Conservation (phyloP, 176 grass and related monocot species). For the Cenchrus americanus region DNA sequence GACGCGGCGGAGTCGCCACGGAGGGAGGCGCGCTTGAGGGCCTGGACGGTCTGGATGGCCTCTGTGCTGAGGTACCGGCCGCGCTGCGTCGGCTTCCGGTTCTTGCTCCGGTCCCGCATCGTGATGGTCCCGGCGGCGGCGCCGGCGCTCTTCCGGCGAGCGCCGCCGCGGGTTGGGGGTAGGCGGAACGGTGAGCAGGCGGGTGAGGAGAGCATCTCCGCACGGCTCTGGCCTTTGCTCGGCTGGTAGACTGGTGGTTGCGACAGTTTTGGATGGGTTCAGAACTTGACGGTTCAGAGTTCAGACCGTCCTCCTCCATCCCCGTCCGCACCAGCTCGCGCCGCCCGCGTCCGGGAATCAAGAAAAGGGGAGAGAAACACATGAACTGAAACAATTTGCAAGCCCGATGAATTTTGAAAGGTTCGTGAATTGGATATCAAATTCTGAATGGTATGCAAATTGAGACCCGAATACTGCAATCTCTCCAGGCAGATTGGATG, state of each 20-base stretch:
- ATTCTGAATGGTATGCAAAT: no score
- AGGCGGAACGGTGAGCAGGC: neutral
- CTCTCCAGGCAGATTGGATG: no score
- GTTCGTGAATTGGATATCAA: no score
- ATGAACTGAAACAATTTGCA: no score
- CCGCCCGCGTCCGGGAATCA: no score
- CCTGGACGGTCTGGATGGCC: conserved; percentile 83
- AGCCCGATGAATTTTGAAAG: no score
- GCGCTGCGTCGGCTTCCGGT: conserved; percentile 77
- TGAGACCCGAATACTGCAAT: no score
- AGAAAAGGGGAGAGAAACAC: no score
- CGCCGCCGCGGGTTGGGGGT: neutral
- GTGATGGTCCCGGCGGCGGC: conserved; percentile 39
- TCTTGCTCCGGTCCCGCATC: conserved; percentile 94
- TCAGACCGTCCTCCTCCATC: neutral
- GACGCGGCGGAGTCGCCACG: conserved; percentile 14
- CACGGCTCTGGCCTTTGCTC: neutral
- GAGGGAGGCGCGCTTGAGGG: conserved; percentile 62
- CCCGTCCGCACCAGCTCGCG: no score
- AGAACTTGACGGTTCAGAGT: neutral
- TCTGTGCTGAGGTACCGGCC: conserved; percentile 94
- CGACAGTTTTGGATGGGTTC: neutral
- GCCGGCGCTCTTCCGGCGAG: conserved; percentile 35
- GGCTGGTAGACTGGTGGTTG: neutral
- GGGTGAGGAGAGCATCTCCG: conserved; percentile 31